Evolutionary conservation across 1,284 basidiomycete species (phyloP), one percentile per base, ranked within the genome.

Genomic region (Sanguinoderma infundibulare): DNA sequence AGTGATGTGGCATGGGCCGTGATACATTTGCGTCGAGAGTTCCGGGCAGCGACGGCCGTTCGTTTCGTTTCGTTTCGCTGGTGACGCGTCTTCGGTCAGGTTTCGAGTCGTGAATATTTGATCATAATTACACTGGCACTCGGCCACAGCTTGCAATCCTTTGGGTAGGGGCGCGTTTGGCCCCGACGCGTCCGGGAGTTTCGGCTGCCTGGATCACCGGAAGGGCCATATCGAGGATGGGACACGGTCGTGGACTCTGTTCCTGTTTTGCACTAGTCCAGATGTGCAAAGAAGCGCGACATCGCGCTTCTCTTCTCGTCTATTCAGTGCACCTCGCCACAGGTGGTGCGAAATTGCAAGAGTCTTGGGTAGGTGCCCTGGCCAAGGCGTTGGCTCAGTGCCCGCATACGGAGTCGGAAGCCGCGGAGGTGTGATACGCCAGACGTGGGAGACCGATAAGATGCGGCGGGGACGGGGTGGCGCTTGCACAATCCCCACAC

Each of bases 251-350:
- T 60, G 64, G 47, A 56, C 55, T 49, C 55, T 35, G 58, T 60
- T 40, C 64, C 64, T 55, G 56, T 66, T 61, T 61, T 51, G 61
- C 61, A 50, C 64, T 66, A 63, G 61, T 32, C 50, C 59, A 44
- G 53, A 42, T 59, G 63, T 50, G 39, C 46, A 38, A n/a, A 55
- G 63, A 61, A 59, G 63, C 57, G 51, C 63, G 22, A 5, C 46
- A 53, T 34, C 2, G 59, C 61, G 61, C 64, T 62, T 65, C 67
- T 62, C 62, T 64, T 59, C 59, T 40, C 62, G 57, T 61, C 63
- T 49, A 62, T 64, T 63, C 62, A 64, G 62, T 65, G 60, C 59
- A 60, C 30, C 55, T 50, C 24, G 30, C 61, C 44, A 49, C 40
- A 60, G 53, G 49, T 59, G 63, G 64, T 61, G 63, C 57, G 61